These are phyloP conservation scores for Beauveria scarabaeidicola DNA, from an alignment of 2,329 filamentous ascomycete genomes.

Conservation along the genomic window DNA sequence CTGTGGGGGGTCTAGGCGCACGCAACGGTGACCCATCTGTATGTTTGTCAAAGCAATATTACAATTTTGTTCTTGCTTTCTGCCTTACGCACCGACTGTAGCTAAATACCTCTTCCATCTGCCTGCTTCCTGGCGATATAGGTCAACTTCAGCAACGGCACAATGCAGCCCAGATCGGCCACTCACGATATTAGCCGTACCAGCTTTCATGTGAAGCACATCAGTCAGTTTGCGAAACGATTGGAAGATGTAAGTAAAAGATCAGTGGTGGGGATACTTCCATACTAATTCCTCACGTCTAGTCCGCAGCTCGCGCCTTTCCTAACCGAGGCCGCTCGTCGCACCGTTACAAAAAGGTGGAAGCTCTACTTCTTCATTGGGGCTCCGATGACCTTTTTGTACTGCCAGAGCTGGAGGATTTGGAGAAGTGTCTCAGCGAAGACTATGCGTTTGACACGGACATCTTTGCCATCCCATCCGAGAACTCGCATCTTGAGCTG, in stretches of 20 bases:
- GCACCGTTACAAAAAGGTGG: slow-evolving; percentile 48
- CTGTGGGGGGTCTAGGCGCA: slow-evolving; percentile 36
- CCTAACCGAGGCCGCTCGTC: slow-evolving; percentile 45
- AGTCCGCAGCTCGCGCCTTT: slow-evolving; percentile 48
- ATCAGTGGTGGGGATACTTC: neutral
- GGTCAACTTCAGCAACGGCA: neutral
- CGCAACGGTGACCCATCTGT: slow-evolving; percentile 42
- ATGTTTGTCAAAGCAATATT: slow-evolving; percentile 22
- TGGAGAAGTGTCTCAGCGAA: slow-evolving; percentile 45
- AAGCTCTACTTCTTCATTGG: slow-evolving; percentile 49
- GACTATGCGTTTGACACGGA: slow-evolving; percentile 50
- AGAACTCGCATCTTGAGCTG: slow-evolving; percentile 49
- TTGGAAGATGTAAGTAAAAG: slow-evolving; percentile 42
- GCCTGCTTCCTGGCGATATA: neutral
- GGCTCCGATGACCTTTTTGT: slow-evolving; percentile 50
- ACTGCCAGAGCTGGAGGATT: slow-evolving; percentile 47
- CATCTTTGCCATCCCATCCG: slow-evolving; percentile 49
- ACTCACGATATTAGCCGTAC: slow-evolving; percentile 51
- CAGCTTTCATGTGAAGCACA: slow-evolving; percentile 49
- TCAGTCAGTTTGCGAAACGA: slow-evolving; percentile 44
- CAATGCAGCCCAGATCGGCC: slow-evolving; percentile 26
- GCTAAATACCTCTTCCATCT: slow-evolving; percentile 9
- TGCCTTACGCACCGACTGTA: neutral
- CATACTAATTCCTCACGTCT: neutral
- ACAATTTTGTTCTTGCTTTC: neutral